These are phyloP conservation scores for Stephanodiscus triporus DNA, from an alignment of 108 stramenopile genomes.

Conservation along the genomic window DNA sequence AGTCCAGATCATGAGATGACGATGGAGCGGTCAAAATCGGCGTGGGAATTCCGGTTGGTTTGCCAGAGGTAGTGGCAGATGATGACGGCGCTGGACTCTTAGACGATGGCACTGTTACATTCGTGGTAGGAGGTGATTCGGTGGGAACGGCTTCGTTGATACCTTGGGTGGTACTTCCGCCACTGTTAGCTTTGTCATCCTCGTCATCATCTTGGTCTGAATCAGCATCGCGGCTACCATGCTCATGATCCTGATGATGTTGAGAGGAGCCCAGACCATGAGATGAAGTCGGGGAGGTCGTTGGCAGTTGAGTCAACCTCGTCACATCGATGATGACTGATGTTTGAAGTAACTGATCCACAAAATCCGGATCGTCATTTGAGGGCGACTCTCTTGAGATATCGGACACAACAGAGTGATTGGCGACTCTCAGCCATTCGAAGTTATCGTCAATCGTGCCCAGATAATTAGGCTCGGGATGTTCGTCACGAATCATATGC, in stretches of 20 bases:
- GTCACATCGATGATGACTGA: background rate
- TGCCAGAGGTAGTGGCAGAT: background rate
- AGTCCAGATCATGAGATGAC: background rate
- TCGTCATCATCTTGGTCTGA: no score
- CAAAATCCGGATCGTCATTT: constrained; percentile 3
- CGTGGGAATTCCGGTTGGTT: background rate
- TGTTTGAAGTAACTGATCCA: background rate
- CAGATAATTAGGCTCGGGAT: background rate
- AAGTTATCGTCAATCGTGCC: background rate
- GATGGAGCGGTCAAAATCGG: background rate
- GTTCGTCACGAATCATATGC: background rate
- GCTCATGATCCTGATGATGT: background rate
- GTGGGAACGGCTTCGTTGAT: background rate
- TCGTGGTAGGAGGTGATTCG: background rate
- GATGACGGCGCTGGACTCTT: background rate
- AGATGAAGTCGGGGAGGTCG: background rate
- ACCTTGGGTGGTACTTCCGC: background rate
- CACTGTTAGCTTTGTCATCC: background rate
- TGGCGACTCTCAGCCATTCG: background rate
- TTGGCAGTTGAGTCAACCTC: background rate
- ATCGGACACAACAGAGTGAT: background rate
- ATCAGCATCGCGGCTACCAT: background rate
- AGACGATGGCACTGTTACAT: background rate
- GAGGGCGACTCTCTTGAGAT: background rate
- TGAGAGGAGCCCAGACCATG: background rate